Evolutionary conservation across 2,329 filamentous ascomycete species (phyloP).

Genomic region (Podosphaera aphanis): DNA sequence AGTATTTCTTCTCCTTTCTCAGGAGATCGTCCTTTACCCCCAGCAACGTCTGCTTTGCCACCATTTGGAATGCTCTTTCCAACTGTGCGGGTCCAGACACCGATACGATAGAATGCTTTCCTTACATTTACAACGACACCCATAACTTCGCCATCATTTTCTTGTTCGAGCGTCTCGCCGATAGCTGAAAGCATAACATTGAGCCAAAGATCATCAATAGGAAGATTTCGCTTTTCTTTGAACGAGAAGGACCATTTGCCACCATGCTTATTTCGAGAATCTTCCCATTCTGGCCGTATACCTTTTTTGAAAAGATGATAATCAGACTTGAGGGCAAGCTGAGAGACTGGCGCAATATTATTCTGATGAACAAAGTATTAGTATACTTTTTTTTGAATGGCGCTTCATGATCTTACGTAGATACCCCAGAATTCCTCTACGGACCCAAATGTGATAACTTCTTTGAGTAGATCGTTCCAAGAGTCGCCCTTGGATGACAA

Average conservation of each 20-base stretch:
- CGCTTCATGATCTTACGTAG: conserved; percentile 47
- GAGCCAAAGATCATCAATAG: conserved; percentile 89
- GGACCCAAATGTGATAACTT: conserved; percentile 95
- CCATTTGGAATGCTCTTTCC: conserved; percentile 63
- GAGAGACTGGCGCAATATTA: conserved; percentile 90
- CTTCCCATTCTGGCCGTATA: conserved; percentile 95
- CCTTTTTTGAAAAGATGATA: conserved; percentile 98
- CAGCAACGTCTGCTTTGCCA: conserved; percentile 47
- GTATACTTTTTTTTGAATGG: neutral
- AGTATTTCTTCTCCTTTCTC: conserved; percentile 76
- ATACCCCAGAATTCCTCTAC: conserved; percentile 99
- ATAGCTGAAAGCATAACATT: conserved; percentile 93
- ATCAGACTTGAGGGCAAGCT: conserved; percentile 90
- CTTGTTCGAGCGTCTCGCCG: conserved; percentile 94
- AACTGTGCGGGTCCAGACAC: conserved; percentile 88
- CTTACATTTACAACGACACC: conserved; percentile 97
- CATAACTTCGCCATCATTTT: conserved; percentile 93
- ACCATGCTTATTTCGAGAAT: conserved; percentile 94
- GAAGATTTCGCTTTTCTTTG: conserved; percentile 80
- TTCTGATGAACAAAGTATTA: conserved; percentile 34
- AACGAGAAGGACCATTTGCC: conserved; percentile 98
- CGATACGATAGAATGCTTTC: conserved; percentile 93
- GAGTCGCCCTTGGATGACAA: conserved; percentile 51
- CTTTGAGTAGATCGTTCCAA: conserved; percentile 95
- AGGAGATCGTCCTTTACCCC: conserved; percentile 50